A percentile compares a stretch with the other conserved stretches of the same genome.
Conservation (phyloP, 768 basidiomycete genomes). For the Tricholoma furcatifolium region DNA sequence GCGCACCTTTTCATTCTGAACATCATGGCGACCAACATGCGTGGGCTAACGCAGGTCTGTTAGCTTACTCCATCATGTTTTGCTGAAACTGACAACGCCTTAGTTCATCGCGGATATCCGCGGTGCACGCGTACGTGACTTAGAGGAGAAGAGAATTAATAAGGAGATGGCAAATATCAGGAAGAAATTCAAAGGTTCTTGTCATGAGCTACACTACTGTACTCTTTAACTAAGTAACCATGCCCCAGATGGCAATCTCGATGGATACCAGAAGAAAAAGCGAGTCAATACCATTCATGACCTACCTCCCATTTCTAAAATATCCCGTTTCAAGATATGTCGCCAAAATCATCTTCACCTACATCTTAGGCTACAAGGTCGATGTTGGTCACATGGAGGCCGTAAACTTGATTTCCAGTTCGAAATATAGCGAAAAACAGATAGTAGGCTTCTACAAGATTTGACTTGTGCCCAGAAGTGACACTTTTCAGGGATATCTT, state of each 20-base stretch:
- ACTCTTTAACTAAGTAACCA: constrained; percentile 4
- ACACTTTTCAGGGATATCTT: constrained; percentile 78
- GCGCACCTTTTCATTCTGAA: not conserved
- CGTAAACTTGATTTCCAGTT: constrained; percentile 93
- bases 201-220: not conserved
- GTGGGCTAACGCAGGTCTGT: constrained; percentile 87
- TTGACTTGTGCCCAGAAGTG: constrained; percentile 8
- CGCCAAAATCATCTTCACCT: constrained; percentile 98
- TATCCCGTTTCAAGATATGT: constrained; percentile 69
- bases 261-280: constrained; percentile 94
- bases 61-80: not conserved
- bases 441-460: constrained; percentile 61
- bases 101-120: constrained; percentile 99
- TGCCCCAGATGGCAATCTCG: constrained; percentile 72
- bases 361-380: constrained; percentile 98
- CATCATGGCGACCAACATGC: constrained; percentile 86
- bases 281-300: constrained; percentile 30
- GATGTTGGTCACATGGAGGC: constrained; percentile 99
- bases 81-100: constrained; percentile 12
- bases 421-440: constrained; percentile 98
- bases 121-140: constrained; percentile 91
- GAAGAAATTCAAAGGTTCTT: constrained; percentile 93
- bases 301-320: not conserved
- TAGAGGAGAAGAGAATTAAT: constrained; percentile 98
- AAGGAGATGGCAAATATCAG: constrained; percentile 99